Base-by-base conservation (phyloP, 192 early-diverging fungal species). In the Coemansia aciculifera region DNA sequence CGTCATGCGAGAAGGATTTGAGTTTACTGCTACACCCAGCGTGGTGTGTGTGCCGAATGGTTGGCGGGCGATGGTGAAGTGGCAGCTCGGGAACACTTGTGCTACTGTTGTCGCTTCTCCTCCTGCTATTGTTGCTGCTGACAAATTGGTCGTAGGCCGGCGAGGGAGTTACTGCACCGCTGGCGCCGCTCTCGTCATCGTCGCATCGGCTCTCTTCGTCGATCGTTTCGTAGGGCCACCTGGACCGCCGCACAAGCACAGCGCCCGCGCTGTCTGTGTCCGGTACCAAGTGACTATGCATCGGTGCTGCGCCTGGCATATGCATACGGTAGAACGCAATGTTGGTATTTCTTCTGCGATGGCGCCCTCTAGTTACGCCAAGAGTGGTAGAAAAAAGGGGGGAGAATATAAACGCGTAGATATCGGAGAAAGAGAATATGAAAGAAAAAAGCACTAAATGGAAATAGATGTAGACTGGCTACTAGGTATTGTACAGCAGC, bases 1-100 rank as follows among this genome's bases (percentile, higher is more conserved):
- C 69, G 62, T 81, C 79, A 51, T 76, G 74, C 13, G 79, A 81
- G 23, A 69, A 69, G 13, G 76, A 73, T 34, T 73, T 78, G 10
- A 68, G 51, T 19, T 59, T 66, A 49, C 51, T 60, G 64, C 42
- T 66, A 24, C 15, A 56, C 17, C 31, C 54, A 31, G 15, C 54
- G 29, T 57, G 54, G 27, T 57, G 54, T 0, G 29, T 32, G 54
- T 57, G 54, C 54, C 54, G 29, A 57, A 57, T n/a, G 5, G 12
- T n/a, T 17, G 54, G 27, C 27, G 54, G 54, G 32, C 12, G 29
- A 17, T 57, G 54, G 17, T 57, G 24, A 15, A 57, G 54, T 8
- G 54, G 54, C 54, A 57, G 38, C 0, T 38, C 49, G 27, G 39
- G 34, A 40, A 51, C 52, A 49, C 39, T 51, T 10, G 32, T 13